Evolutionary conservation across 2,329 filamentous ascomycete species (phyloP).

Genomic region (Escovopsis sp.): DNA sequence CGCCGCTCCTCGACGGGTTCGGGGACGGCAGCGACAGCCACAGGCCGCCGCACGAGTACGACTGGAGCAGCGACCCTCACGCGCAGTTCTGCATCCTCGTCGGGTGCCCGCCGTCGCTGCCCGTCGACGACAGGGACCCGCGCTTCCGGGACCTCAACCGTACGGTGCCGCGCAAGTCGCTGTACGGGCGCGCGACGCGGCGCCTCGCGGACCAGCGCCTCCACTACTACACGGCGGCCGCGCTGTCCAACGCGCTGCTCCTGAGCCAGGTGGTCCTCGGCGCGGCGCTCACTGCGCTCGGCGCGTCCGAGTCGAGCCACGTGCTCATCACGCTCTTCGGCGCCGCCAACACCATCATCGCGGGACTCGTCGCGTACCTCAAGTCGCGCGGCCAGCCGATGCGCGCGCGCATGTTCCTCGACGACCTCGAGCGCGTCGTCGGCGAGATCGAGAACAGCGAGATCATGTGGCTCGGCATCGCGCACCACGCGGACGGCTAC

Average conservation of each 20-base stretch:
- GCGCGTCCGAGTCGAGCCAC: conserved; percentile 8
- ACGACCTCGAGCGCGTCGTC: conserved; percentile 11
- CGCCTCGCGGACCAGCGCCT: conserved; percentile 6
- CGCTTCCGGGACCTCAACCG: neutral
- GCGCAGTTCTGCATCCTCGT: conserved; percentile 10
- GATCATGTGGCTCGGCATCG: conserved; percentile 12
- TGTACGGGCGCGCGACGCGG: conserved; percentile 8
- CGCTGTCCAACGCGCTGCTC: conserved; percentile 10
- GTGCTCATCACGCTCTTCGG: conserved; percentile 11
- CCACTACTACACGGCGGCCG: conserved; percentile 9
- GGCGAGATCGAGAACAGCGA: conserved; percentile 13
- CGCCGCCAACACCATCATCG: conserved; percentile 11
- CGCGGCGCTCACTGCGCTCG: conserved; percentile 11
- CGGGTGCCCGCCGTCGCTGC: conserved; percentile 7
- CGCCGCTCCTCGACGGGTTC: conserved; percentile 2
- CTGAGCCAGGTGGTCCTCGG: conserved; percentile 10
- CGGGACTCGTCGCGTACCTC: conserved; percentile 10
- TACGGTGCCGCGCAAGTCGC: conserved; percentile 5
- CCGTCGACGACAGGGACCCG: conserved; percentile 5
- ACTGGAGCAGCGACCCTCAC: conserved; percentile 1
- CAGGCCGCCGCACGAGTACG: conserved; percentile 2
- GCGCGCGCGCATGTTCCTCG: conserved; percentile 11
- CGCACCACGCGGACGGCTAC: conserved; percentile 8
- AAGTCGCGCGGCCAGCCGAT: conserved; percentile 11
- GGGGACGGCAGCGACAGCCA: neutral